Evolutionary conservation across 371 early-diverging fungal genomes (phyloP).

Genomic region (Fennellomyces sp.): DNA sequence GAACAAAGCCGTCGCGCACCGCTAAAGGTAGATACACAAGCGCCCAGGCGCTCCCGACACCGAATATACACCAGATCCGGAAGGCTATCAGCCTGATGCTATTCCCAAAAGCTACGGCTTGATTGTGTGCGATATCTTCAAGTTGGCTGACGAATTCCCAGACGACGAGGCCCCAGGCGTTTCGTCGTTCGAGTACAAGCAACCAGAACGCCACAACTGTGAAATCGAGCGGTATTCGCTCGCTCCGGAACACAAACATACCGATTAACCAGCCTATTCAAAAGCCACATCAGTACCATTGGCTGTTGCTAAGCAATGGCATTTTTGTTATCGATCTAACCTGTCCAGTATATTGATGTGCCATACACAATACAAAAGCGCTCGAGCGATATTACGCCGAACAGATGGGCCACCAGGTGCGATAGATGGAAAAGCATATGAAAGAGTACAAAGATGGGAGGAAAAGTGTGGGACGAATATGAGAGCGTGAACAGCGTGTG

Average conservation of each 20-base stretch:
- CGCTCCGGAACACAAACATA: constrained; percentile 39
- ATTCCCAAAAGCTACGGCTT: not conserved
- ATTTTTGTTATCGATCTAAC: too few relatives aligned
- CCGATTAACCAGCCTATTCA: constrained; percentile 67
- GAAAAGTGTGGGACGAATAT: constrained; percentile 49
- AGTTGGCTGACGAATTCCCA: constrained; percentile 64
- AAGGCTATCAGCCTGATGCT: constrained; percentile 30
- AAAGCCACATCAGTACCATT: too few relatives aligned
- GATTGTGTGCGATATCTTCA: constrained; percentile 23
- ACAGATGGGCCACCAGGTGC: constrained; percentile 52
- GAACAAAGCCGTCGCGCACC: constrained; percentile 40
- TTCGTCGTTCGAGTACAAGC: constrained; percentile 57
- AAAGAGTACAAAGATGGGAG: constrained; percentile 56
- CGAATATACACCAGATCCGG: constrained; percentile 63
- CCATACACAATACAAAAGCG: constrained; percentile 65
- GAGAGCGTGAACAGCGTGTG: constrained; percentile 44
- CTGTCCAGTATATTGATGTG: constrained; percentile 65
- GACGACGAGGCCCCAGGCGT: constrained; percentile 67
- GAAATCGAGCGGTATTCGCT: constrained; percentile 35
- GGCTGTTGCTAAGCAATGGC: too few relatives aligned
- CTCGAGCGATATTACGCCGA: constrained; percentile 48
- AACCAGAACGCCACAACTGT: constrained; percentile 45
- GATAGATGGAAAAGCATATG: constrained; percentile 57
- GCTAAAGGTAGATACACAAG: constrained; percentile 56
- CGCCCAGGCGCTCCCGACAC: constrained; percentile 64